Base-by-base conservation (phyloP, 331 rosid genomes). In the Acacia concinna region DNA sequence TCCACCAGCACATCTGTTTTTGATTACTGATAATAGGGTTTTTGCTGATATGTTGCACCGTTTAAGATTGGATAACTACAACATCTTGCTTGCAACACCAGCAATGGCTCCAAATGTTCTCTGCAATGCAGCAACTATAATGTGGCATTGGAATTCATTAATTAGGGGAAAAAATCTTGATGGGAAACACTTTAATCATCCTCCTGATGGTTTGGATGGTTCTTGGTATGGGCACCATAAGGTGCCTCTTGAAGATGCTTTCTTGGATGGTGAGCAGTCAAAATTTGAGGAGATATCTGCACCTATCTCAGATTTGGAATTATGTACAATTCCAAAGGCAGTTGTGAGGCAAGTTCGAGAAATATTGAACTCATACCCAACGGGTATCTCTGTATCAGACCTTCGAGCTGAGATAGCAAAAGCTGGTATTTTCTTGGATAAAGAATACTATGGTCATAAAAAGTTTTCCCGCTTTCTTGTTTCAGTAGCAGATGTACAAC, bases 1-100 rank as follows among this genome's bases (percentile, higher is more conserved):
- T 81, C 99, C 99, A 47, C 99, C 98, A 5, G 99, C 99, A 14
- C 98, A 96, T 87, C 85, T 93, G 68, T 88, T 95, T 77, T 77
- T 96, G 74, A 96, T 96, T 64, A 90, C 98, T 43, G 93, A 92
- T 51, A 97, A 93, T 81, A 69, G 78, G 78, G 94, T 88, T 86
- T 96, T 95, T 69, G 92, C 97, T 67, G 78, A 86, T 75, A 44
- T 85, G 59, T 84, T 96, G 65, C 98, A 93, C 78, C 85, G 90
- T 14, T 82, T 96, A 81, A 90, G 99, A 80, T 91, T 93, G 98
- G 87, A 84, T 73, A 96, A 96, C 85, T 96, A 96, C 84, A 96
- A 96, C 71, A 87, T 96, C 73, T 81, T 91, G 88, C 91, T 96
- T 25, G 99, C 99, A 35, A 68, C 80, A 80, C 71, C 89, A 1